A percentile compares a stretch with the other conserved stretches of the same genome.
Conservation (phyloP, 371 early-diverging fungal species). For the Mortierella sp. region DNA sequence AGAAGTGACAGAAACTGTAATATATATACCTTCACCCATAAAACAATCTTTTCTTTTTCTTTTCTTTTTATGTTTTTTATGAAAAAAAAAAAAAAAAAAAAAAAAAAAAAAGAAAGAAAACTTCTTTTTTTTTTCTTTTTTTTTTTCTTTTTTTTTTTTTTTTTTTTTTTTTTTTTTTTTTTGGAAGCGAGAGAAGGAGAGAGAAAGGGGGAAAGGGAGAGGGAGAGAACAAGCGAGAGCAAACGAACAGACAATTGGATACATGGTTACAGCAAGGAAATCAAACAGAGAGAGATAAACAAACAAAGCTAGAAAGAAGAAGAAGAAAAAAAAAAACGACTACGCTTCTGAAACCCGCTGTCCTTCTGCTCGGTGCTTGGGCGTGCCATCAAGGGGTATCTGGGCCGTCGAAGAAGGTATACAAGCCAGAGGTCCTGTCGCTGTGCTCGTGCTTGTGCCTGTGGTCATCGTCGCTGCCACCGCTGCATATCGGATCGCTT, state of each 20-base stretch:
- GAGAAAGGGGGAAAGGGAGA: too few relatives aligned
- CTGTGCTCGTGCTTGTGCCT: too few relatives aligned
- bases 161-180: too few relatives aligned
- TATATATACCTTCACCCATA: too few relatives aligned
- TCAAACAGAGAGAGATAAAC: not conserved
- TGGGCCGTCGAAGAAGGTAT: slow-evolving; percentile 7
- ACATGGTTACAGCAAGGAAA: not conserved
- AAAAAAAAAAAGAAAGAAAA: not conserved
- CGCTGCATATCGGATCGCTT: slow-evolving; percentile 30
- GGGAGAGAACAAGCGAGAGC: too few relatives aligned
- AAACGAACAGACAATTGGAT: not conserved
- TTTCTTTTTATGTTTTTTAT: slow-evolving; percentile 1
- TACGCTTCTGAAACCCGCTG: slow-evolving; percentile 13
- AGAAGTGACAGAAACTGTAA: too few relatives aligned
- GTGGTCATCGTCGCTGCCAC: too few relatives aligned
- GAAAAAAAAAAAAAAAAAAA: not conserved
- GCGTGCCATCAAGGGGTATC: slow-evolving; percentile 8
- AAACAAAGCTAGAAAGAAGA: not conserved
- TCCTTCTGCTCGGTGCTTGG: slow-evolving; percentile 33
- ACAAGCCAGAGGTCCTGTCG: too few relatives aligned
- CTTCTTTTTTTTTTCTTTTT: too few relatives aligned
- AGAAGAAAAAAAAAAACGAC: not conserved
- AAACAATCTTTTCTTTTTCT: not conserved
- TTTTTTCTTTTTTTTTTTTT: too few relatives aligned
- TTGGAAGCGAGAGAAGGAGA: too few relatives aligned